Evolutionary conservation across 106 monocot genomes (phyloP).

Genomic region (Dendrobium chrysotoxum): DNA sequence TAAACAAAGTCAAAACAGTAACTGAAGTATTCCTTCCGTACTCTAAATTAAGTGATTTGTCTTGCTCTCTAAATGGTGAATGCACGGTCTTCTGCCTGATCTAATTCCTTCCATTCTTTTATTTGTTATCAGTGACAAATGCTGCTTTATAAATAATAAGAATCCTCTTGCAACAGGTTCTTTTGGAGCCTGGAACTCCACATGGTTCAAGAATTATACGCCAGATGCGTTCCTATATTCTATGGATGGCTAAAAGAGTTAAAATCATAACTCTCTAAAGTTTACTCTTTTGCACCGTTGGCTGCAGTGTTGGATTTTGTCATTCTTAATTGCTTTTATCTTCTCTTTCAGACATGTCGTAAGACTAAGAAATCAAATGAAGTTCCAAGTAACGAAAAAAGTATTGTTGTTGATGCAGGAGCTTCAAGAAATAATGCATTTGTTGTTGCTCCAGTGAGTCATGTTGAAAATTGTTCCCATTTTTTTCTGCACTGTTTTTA

Average conservation of each 20-base stretch:
- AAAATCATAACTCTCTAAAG: conserved; percentile 5
- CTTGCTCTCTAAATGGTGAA: background rate
- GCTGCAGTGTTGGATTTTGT: background rate
- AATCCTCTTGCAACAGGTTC: conserved; percentile 37
- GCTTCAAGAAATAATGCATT: conserved; percentile 43
- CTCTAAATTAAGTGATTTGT: background rate
- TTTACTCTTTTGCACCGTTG: conserved; percentile 6
- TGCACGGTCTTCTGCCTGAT: background rate
- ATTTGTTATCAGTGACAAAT: background rate
- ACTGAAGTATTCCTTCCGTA: too few species aligned
- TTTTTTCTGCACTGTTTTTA: background rate
- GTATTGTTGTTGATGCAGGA: conserved; percentile 29
- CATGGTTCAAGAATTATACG: conserved; percentile 82
- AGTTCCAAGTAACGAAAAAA: conserved; percentile 26
- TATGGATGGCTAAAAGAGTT: conserved; percentile 96
- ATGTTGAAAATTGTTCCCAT: background rate
- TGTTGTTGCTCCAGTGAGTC: conserved; percentile 95
- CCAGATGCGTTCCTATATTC: conserved; percentile 90
- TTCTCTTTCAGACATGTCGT: conserved; percentile 53
- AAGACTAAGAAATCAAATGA: conserved; percentile 31
- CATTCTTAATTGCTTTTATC: background rate
- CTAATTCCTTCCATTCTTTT: background rate
- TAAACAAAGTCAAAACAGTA: too few species aligned
- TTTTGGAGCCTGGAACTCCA: conserved; percentile 98
- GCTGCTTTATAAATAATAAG: background rate